Evolutionary conservation across 768 basidiomycete genomes (phyloP), one percentile per base, ranked within the genome.

Genomic region (Lentinula boryana): DNA sequence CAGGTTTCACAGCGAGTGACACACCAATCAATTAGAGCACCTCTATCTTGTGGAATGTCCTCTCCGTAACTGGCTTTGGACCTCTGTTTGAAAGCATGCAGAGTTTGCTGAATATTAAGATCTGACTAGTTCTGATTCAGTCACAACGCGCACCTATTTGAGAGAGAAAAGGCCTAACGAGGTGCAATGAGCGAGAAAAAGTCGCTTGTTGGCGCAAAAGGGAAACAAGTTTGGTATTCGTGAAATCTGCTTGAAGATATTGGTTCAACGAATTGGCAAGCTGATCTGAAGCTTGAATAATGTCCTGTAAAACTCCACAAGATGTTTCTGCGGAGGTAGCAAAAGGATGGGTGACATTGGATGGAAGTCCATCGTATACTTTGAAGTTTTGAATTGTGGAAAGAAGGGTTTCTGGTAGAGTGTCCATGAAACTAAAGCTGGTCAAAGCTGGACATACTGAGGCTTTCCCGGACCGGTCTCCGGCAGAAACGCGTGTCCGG

Each of bases 211-310:
- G 86, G 32, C 86, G 83, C 66, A 89, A 75, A 27, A 85, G 76
- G 15, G 88, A 88, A 36, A 88, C 76, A 5, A 89, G 77, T 65
- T 89, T 91, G 13, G 86, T 79, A 53, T 87, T 86, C 32, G 81
- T 77, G 63, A 84, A 77, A 7, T 81, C 77, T 10, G 78, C 72
- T 6, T 84, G 70, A 15, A 79, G 63, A 65, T 84, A 83, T 53
- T 79, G 68, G 31, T 78, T 74, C 31, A 90, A 72, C 0, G 85
- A 85, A 68, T 80, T 74, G 2, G 79, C 78, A 13, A 87, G 70
- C 64, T 84, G 80, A 41, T 79, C 75, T 12, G 84, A 77, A 9
- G 80, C 72, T 56, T 81, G 75, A 53, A 85, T 74, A 10, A 87
- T 69, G 21, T 82, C 76, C 60, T 80, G 78, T 51, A 90, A 74